Conservation (phyloP, 768 basidiomycete species). For the Amanita polypyramis region DNA sequence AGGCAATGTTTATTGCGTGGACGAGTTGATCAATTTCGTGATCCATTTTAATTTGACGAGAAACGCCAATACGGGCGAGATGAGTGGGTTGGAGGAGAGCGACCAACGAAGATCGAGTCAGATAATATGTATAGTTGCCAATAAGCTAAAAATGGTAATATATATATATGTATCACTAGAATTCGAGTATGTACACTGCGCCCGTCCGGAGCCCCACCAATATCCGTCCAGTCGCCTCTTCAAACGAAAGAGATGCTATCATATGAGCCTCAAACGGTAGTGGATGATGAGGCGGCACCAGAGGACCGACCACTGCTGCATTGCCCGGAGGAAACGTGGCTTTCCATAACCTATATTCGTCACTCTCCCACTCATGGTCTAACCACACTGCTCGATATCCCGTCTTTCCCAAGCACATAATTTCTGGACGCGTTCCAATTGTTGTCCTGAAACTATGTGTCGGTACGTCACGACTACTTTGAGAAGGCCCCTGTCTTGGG, state of each 20-base stretch:
- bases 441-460: slow-evolving; percentile 16
- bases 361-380: slow-evolving; percentile 37
- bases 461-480: slow-evolving; percentile 8
- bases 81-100: background rate
- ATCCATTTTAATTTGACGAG: slow-evolving; percentile 37
- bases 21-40: slow-evolving; percentile 68
- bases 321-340: slow-evolving; percentile 26
- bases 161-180: slow-evolving; percentile 16
- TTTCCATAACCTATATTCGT: slow-evolving; percentile 40
- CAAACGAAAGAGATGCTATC: slow-evolving; percentile 39
- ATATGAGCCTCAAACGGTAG: slow-evolving; percentile 40
- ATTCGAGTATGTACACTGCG: slow-evolving; percentile 38
- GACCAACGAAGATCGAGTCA: slow-evolving; percentile 1
- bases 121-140: background rate
- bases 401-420: slow-evolving; percentile 28
- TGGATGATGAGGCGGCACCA: slow-evolving; percentile 36
- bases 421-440: slow-evolving; percentile 17
- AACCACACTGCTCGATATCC: slow-evolving; percentile 45
- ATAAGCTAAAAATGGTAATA: slow-evolving; percentile 4
- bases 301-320: slow-evolving; percentile 20
- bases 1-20: slow-evolving; percentile 82
- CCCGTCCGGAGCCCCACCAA: slow-evolving; percentile 42
- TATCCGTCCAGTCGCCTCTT: slow-evolving; percentile 44
- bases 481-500: background rate
- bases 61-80: slow-evolving; percentile 1